Evolutionary conservation across 805 yeast species (phyloP).

Genomic region (Priceomyces fermenticarens): DNA sequence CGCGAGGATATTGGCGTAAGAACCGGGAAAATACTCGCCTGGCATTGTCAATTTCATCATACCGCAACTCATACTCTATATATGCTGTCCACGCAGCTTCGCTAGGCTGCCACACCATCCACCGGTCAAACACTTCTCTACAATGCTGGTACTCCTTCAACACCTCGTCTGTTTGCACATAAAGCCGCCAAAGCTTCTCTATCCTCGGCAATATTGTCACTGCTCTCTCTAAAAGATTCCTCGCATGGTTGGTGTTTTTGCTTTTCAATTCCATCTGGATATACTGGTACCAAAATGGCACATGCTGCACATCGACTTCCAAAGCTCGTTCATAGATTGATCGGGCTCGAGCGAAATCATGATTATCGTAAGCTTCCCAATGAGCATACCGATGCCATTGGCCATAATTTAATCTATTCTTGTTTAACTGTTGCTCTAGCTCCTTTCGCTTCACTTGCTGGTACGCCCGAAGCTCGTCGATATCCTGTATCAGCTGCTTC

Average conservation of each 20-base stretch:
- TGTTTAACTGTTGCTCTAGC: slow-evolving; percentile 81
- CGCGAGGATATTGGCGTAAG: slow-evolving; percentile 28
- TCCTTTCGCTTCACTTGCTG: slow-evolving; percentile 78
- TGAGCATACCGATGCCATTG: slow-evolving; percentile 93
- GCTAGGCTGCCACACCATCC: slow-evolving; percentile 79
- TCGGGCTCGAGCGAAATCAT: slow-evolving; percentile 75
- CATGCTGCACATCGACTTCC: slow-evolving; percentile 67
- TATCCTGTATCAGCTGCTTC: slow-evolving; percentile 49
- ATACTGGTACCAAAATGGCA: slow-evolving; percentile 85
- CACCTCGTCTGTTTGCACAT: slow-evolving; percentile 79
- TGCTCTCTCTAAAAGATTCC: slow-evolving; percentile 80
- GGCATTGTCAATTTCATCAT: slow-evolving; percentile 53
- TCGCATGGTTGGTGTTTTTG: slow-evolving; percentile 80
- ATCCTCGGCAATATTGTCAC: slow-evolving; percentile 70
- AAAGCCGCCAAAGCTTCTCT: slow-evolving; percentile 84
- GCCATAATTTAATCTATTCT: slow-evolving; percentile 75
- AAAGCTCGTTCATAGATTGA: slow-evolving; percentile 87
- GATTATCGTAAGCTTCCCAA: slow-evolving; percentile 75
- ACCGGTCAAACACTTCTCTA: slow-evolving; percentile 65
- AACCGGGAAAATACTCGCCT: slow-evolving; percentile 58
- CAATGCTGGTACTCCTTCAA: slow-evolving; percentile 61
- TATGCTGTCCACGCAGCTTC: slow-evolving; percentile 71
- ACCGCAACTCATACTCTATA: slow-evolving; percentile 68
- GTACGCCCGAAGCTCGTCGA: slow-evolving; percentile 74
- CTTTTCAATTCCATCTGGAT: slow-evolving; percentile 71